Evolutionary conservation across 1,284 basidiomycete genomes (phyloP).

Genomic region (Meira nashicola): DNA sequence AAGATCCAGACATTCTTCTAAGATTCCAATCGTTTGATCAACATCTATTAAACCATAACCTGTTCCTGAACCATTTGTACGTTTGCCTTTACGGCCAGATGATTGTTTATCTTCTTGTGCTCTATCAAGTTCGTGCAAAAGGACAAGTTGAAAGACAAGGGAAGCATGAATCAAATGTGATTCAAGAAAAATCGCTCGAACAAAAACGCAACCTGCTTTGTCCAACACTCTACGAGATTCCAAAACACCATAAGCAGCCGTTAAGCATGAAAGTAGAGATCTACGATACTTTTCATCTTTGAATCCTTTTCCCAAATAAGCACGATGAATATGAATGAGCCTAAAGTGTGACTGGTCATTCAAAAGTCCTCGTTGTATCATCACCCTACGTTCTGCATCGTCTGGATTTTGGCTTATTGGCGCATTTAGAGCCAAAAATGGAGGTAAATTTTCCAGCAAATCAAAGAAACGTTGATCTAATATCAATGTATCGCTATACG

Average conservation of each 20-base stretch:
- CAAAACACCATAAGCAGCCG: not conserved
- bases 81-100: not conserved
- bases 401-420: not conserved
- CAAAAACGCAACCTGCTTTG: not conserved
- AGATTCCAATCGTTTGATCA: not conserved
- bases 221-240: not conserved
- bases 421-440: not conserved
- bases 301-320: not conserved
- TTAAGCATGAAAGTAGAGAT: not conserved
- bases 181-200: not conserved
- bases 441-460: not conserved
- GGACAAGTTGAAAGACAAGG: not conserved
- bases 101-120: not conserved
- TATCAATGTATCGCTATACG: not conserved
- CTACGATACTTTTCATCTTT: not conserved
- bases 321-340: not conserved
- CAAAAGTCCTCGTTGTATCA: not conserved
- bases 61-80: not conserved
- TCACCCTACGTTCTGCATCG: not conserved
- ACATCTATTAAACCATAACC: not conserved
- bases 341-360: not conserved
- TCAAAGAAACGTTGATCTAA: not conserved
- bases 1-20: not conserved
- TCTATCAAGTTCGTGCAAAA: not conserved
- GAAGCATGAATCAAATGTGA: not conserved